Conservation (phyloP, 2,329 filamentous ascomycete genomes). For the Zalaria obscura region DNA sequence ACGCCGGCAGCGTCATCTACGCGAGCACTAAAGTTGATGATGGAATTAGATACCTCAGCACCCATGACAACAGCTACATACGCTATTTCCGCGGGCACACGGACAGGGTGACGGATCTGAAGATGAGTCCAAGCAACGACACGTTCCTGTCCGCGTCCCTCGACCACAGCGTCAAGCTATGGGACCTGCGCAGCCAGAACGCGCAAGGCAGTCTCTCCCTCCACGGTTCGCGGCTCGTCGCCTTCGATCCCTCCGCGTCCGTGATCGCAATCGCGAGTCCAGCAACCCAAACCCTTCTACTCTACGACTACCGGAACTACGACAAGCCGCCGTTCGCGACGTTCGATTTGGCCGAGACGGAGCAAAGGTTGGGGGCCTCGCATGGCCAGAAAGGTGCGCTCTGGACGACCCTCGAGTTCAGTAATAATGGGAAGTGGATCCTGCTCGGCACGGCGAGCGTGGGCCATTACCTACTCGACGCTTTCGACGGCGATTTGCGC, state of each 20-base stretch:
- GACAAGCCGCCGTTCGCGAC: conserved; percentile 79
- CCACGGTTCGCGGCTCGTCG: conserved; percentile 64
- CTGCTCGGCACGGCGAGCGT: conserved; percentile 70
- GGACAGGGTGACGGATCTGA: conserved; percentile 66
- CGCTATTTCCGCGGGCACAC: conserved; percentile 92
- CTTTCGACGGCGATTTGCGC: conserved; percentile 62
- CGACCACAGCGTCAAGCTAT: conserved; percentile 83
- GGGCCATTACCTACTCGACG: conserved; percentile 86
- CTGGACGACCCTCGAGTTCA: conserved; percentile 91
- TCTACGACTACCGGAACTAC: conserved; percentile 90
- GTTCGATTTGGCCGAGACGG: conserved; percentile 64
- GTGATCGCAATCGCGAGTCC: conserved; percentile 86
- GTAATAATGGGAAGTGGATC: conserved; percentile 83
- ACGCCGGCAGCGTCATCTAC: conserved; percentile 81
- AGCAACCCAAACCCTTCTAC: conserved; percentile 60
- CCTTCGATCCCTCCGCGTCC: conserved; percentile 83
- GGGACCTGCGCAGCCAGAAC: conserved; percentile 73
- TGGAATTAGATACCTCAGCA: conserved; percentile 74
- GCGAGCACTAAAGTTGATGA: conserved; percentile 92
- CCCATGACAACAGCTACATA: conserved; percentile 91
- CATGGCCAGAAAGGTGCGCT: conserved; percentile 38
- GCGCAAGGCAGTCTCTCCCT: conserved; percentile 70
- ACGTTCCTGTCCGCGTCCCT: conserved; percentile 83
- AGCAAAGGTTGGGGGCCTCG: conserved; percentile 36
- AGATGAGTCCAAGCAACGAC: conserved; percentile 75